Base-by-base conservation (phyloP, 2,329 filamentous ascomycete species). In the Oidium heveae region DNA sequence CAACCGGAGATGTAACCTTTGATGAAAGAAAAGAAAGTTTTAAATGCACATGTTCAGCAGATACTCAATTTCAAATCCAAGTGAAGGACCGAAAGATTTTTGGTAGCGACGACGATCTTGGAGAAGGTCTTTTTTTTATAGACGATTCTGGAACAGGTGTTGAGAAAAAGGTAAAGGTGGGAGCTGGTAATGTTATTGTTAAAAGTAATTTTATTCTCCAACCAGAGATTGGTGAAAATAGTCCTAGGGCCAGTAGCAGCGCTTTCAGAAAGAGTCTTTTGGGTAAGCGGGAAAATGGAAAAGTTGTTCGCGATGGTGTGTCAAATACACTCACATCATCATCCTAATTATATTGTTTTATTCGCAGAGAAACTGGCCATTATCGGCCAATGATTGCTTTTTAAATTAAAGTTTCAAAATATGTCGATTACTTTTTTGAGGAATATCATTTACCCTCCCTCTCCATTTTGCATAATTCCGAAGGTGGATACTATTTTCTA, bases 91-190 rank as follows among this genome's bases (percentile, higher is more conserved):
- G 94, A 63, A 78, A 84, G 62, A 84, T 80, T 0, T 89, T 96
- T 63, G 83, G 85, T 53, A 82, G 79, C 56, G 86, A 93, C 64
- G 82, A 88, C 55, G 77, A 82, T 56, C 74, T 98, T 0, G 91
- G 91, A 54, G 88, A 96, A 63, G 77, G 77, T 5, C 66, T 83
- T n/a, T 94, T 94, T 69, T 88, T 93, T 65, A 77, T 98, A n/a
- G 86, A 89, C 59, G 89, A 98, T 64, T 76, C 73, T 1, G 76
- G 77, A 2, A 70, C 72, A 0, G 77, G 76, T 12, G 71, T 74
- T 34, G 82, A 89, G 61, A 91, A 89, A 71, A 72, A 77, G 43
- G 68, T 98, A 54, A 75, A 71, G 36, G 80, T 88, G 28, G 89
- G 89, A 13, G 72, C 70, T 37, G 87, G 86, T 24, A 74, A 69